Evolutionary conservation across 73 alveolate species (phyloP).

Genomic region (Paraurostyla sp.): DNA sequence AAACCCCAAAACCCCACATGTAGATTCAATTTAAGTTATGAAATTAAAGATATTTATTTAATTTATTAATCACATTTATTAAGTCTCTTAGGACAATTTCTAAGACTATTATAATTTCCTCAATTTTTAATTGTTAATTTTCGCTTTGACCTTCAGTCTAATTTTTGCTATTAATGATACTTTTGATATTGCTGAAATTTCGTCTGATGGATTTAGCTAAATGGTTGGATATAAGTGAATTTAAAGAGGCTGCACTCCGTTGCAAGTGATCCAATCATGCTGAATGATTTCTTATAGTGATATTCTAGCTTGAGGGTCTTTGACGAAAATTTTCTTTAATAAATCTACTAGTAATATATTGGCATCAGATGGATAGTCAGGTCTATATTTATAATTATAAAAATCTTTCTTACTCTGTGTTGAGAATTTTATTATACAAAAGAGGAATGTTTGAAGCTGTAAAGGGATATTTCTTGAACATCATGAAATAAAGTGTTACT

Average conservation of each 20-base stretch:
- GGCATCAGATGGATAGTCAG: slow-evolving; percentile 37
- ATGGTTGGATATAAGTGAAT: slow-evolving; percentile 41
- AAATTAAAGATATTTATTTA: too few species aligned
- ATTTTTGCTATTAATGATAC: slow-evolving; percentile 38
- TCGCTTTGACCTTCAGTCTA: slow-evolving; percentile 28
- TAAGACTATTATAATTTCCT: background rate
- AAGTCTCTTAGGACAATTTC: too few species aligned
- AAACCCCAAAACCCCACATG: too few species aligned
- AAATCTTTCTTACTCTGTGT: slow-evolving; percentile 5
- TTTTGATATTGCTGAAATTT: background rate
- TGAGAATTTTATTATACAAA: slow-evolving; percentile 1
- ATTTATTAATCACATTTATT: too few species aligned
- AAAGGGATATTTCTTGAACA: slow-evolving; percentile 80
- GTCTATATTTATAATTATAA: background rate
- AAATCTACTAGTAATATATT: slow-evolving; percentile 63
- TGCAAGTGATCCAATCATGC: slow-evolving; percentile 85
- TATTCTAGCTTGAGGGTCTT: slow-evolving; percentile 85
- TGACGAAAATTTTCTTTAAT: slow-evolving; percentile 75
- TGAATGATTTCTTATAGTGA: slow-evolving; percentile 79
- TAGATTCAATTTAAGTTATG: too few species aligned
- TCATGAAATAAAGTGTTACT: slow-evolving; percentile 80
- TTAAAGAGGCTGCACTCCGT: slow-evolving; percentile 39
- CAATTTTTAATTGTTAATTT: background rate
- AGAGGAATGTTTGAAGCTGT: slow-evolving; percentile 56
- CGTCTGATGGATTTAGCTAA: slow-evolving; percentile 36